Evolutionary conservation across 805 yeast species (phyloP), one percentile per base, ranked within the genome.

Genomic region (Myxozyma udenii): DNA sequence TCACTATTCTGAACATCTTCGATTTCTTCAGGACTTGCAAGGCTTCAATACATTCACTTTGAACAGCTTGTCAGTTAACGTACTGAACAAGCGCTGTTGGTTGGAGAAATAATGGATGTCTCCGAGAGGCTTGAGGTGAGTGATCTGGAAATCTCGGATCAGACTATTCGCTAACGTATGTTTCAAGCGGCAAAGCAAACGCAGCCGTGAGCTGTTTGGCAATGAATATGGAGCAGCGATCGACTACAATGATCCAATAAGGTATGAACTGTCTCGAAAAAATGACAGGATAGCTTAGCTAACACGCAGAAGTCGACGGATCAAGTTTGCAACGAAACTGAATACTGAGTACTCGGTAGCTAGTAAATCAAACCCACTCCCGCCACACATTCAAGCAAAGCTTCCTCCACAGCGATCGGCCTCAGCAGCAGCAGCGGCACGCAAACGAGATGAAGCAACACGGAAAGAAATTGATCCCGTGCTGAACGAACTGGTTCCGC

Each of bases 371-470:
- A 39, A 59, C 56, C 35, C 35, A 9, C 51, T 65, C 18, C 68
- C 68, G n/a, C 50, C 51, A 11, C 61, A 62, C 41, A 50, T 65
- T 5, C 61, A 57, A 3, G 56, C 60, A 4, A 63, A 60, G 41
- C 44, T 63, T 14, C 60, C 61, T 2, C 56, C 57, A 7, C 44
- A 28, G 14, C 9, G 33, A 28, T 28, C 33, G 14, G 9, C 33
- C 14, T 28, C 33, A 9, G 33, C 54, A 44, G 43, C 42, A 36
- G 25, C 43, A 33, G 45, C 37, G 18, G 24, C 55, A 16, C 43
- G 51, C n/a, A 44, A 46, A 23, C 44, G 41, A 46, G 48, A 47
- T 9, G 53, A 54, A 30, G 47, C 47, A 4, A 25, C 50, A 3
- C 45, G 53, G 18, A 45, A 57, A 37, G 54, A 50, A 1, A 38